Percentiles rank a stretch among this genome's conserved stretches.
Evolutionary conservation across 2,329 filamentous ascomycete genomes (phyloP).

Genomic region (Sporothrix pallida): DNA sequence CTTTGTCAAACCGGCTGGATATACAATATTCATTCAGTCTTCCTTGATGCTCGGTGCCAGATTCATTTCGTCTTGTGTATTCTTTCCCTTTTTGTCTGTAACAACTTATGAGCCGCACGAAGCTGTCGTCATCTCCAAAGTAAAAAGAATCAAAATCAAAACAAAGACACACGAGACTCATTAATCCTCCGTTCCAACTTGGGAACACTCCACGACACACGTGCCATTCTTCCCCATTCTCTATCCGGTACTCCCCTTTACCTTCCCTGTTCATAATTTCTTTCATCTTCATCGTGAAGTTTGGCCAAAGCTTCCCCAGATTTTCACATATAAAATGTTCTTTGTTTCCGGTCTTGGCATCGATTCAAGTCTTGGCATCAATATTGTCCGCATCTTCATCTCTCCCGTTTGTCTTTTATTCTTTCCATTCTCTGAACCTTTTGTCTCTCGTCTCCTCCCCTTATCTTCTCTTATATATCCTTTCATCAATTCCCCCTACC

Average conservation of each 20-base stretch:
- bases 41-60: too few species aligned
- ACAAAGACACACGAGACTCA: background rate
- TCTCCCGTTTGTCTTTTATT: background rate
- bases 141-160: background rate
- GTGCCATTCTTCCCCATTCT: slow-evolving; percentile 20
- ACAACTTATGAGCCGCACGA: background rate
- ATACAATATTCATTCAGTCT: background rate
- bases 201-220: slow-evolving; percentile 6
- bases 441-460: background rate
- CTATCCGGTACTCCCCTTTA: background rate
- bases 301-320: background rate
- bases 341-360: slow-evolving; percentile 18
- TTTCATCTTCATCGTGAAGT: background rate
- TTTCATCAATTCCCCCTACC: background rate
- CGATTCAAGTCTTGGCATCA: slow-evolving; percentile 8
- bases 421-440: too few species aligned
- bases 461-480: background rate
- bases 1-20: background rate
- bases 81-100: background rate
- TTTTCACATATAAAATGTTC: slow-evolving; percentile 25
- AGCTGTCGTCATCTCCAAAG: slow-evolving; percentile 9
- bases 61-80: background rate
- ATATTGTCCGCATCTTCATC: background rate
- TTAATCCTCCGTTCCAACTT: background rate
- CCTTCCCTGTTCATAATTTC: background rate